Evolutionary conservation across 495 filamentous ascomycete species (phyloP).

Genomic region (Trichoderma orchidacearum): DNA sequence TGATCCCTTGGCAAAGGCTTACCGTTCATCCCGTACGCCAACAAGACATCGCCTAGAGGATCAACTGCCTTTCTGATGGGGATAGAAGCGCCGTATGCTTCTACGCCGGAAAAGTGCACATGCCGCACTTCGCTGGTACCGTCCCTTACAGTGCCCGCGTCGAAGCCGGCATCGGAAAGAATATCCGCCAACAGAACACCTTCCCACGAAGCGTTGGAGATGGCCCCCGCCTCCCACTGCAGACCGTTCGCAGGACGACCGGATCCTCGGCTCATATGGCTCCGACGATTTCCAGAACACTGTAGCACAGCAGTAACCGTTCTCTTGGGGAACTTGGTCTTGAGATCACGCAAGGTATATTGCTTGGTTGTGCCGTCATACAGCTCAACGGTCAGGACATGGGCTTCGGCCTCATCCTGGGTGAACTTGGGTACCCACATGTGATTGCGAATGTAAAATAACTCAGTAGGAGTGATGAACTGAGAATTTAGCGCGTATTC

Average conservation of each 20-base stretch:
- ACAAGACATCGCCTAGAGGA: constrained; percentile 40
- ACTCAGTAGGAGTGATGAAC: constrained; percentile 37
- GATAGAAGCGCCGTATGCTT: constrained; percentile 48
- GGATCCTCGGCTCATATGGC: constrained; percentile 42
- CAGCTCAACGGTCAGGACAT: constrained; percentile 39
- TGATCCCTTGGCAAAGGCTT: constrained; percentile 40
- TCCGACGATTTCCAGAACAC: constrained; percentile 49
- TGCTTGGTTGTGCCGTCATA: constrained; percentile 33
- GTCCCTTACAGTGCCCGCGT: constrained; percentile 3
- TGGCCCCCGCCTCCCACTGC: constrained; percentile 45
- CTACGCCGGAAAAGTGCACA: constrained; percentile 43
- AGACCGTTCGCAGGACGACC: constrained; percentile 38
- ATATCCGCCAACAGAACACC: constrained; percentile 45
- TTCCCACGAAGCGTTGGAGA: constrained; percentile 48
- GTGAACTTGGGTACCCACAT: constrained; percentile 43
- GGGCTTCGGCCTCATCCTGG: constrained; percentile 21
- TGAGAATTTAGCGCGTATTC: constrained; percentile 22
- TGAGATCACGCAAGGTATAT: constrained; percentile 41
- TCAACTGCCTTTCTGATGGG: constrained; percentile 42
- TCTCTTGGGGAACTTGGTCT: constrained; percentile 33
- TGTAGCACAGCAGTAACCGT: constrained; percentile 44
- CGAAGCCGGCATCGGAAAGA: constrained; percentile 37
- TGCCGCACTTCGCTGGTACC: constrained; percentile 23
- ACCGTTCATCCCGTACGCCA: constrained; percentile 50
- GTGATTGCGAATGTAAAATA: constrained; percentile 52